Conservation (phyloP, 1,139 yeast species). For the Candida pseudocylindracea region DNA sequence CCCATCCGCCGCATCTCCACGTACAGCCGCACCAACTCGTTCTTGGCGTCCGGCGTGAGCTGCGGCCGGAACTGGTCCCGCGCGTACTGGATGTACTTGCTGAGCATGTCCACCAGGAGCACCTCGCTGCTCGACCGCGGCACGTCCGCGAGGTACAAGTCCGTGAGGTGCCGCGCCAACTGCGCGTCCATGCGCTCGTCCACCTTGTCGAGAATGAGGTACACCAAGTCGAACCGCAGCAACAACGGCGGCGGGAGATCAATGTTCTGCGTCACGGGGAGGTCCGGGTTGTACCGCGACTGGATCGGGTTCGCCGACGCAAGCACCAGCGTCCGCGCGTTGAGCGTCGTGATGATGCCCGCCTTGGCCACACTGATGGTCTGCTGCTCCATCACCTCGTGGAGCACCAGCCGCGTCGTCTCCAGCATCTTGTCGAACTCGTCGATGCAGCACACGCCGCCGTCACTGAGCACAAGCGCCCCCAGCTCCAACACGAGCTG, state of each 20-base stretch:
- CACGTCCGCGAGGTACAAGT: constrained; percentile 74
- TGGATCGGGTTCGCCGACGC: constrained; percentile 98
- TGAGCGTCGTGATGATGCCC: constrained; percentile 88
- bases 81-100: constrained; percentile 80
- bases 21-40: constrained; percentile 70
- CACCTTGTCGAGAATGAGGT: constrained; percentile 77
- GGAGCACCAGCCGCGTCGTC: constrained; percentile 81
- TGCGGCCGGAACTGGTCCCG: constrained; percentile 63
- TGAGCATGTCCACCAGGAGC: constrained; percentile 69
- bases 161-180: constrained; percentile 76
- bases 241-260: constrained; percentile 91
- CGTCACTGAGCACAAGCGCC: constrained; percentile 89
- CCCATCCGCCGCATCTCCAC: constrained; percentile 91
- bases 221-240: constrained; percentile 87
- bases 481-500: constrained; percentile 91
- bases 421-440: constrained; percentile 97
- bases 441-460: constrained; percentile 97
- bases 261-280: constrained; percentile 87
- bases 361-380: constrained; percentile 96
- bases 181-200: constrained; percentile 72
- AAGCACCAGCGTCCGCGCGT: constrained; percentile 85
- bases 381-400: constrained; percentile 99
- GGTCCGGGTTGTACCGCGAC: constrained; percentile 77
- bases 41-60: constrained; percentile 60
- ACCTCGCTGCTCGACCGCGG: constrained; percentile 49